Evolutionary conservation across 2,329 filamentous ascomycete species (phyloP).

Genomic region (Alternaria brassicicola): DNA sequence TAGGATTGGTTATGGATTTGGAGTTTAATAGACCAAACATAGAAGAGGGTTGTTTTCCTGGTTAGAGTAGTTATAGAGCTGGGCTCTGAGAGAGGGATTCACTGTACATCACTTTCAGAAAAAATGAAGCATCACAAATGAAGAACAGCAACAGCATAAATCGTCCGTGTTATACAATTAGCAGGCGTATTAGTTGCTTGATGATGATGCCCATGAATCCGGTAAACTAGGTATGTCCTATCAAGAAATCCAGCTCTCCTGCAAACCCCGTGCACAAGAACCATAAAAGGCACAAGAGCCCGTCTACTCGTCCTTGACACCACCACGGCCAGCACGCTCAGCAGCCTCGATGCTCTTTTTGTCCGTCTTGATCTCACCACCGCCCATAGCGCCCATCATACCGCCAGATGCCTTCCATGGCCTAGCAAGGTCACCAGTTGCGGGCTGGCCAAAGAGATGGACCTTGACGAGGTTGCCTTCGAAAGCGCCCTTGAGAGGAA

Average conservation of each 20-base stretch:
- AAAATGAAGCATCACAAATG: neutral
- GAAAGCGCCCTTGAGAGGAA: conserved; percentile 93
- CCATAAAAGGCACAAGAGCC: neutral
- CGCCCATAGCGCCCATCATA: conserved; percentile 79
- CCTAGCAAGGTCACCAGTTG: conserved; percentile 87
- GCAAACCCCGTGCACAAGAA: neutral
- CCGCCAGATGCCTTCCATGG: conserved; percentile 89
- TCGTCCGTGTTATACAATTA: conserved; percentile 11
- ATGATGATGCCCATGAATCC: neutral
- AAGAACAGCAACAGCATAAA: neutral
- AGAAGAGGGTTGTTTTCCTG: neutral
- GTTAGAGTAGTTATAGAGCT: neutral
- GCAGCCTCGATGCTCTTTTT: conserved; percentile 63
- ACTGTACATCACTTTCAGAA: neutral
- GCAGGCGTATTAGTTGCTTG: neutral
- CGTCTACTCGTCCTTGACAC: conserved; percentile 59
- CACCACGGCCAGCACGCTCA: conserved; percentile 57
- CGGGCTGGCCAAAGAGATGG: conserved; percentile 85
- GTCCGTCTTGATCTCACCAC: conserved; percentile 81
- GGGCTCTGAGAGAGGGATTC: neutral
- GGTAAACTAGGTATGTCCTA: neutral
- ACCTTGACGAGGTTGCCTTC: conserved; percentile 98
- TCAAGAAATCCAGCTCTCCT: neutral
- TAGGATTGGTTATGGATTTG: neutral
- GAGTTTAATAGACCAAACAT: neutral